Evolutionary conservation across 352 stramenopile genomes (phyloP), one percentile per base, ranked within the genome.

Genomic region (Globisporangium rhizosaccharum): DNA sequence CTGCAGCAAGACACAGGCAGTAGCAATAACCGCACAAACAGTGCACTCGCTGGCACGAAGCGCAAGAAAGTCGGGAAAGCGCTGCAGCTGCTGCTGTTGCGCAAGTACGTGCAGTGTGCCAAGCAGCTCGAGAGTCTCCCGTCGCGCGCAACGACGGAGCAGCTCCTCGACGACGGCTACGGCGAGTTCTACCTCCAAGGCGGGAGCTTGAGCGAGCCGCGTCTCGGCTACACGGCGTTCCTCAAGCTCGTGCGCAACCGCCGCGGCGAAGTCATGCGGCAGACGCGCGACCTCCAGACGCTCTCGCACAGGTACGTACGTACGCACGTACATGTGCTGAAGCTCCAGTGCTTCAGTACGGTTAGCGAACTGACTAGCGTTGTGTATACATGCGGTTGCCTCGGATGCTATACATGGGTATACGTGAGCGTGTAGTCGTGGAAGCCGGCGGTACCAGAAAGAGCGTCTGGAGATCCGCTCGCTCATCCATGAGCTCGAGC

Each of bases 181-280:
- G 77, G 85, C 61, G 77, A 87, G 69, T 90, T 85, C 53, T 85
- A 83, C 54, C 79, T 84, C 51, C 71, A 82, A 46, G 77, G 77
- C 45, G 80, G 80, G 20, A 80, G 71, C 51, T 45, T 84, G 9
- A 76, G 75, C 57, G 80, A 90, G 53, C 75, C 70, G 28, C 68
- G 76, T 33, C 66, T 90, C 41, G 66, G 47, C 15, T 88, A 90
- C 65, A 42, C 73, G 8, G 70, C 77, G 7, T 90, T 90, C 56
- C 58, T 87, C 20, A 88, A 87, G 64, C 70, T 87, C 7, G 72
- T 90, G 30, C 80, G 80, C 26, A 90, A 90, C 62, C 63, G 80
- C 49, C 66, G 80, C 20, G 70, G 75, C 42, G 80, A 90, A 65
- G 68, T 76, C 25, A 61, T 55, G n/a, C 53, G 67, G 3, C 70